Evolutionary conservation across 148 eudicot species (phyloP), one percentile per base, ranked within the genome.

Genomic region (Rhododendron molle): DNA sequence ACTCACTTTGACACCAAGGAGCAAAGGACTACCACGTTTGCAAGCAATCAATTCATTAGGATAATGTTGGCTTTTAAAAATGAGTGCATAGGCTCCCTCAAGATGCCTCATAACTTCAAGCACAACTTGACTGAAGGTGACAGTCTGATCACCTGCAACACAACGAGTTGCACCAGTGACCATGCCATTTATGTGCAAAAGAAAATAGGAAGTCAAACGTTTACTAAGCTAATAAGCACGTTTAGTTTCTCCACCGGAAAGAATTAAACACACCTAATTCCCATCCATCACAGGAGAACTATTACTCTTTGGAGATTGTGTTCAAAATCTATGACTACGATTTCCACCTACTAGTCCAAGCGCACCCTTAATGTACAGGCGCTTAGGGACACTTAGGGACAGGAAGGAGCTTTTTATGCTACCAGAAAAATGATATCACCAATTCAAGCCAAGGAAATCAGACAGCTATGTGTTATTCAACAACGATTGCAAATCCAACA

Each of bases 51-150:
- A 88, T 89, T 97, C 99, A 90, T 97, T 95, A 43, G 98, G 99
- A 89, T 95, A 95, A 86, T 93, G 98, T 34, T 91, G 89, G 84
- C 99, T 97, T 93, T 97, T 97, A 76, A 97, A 97, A 83, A 95
- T 93, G 32, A 97, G 99, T 78, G 99, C 99, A 93, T 95, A 97
- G 60, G 99, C 98, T 89, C 99, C 98, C 86, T 97, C 98, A 69
- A 97, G 98, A 90, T 95, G 98, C 90, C 98, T 92, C 96, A 97
- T 95, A 87, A 95, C 99, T 91, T 97, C 99, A 85, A 95, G 95
- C 83, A 97, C 99, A 90, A 97, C 98, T 89, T 94, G 91, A 89
- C 91, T 90, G 87, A 97, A 97, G 85, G 96, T 93, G 83, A 94
- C 90, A 86, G 87, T 90, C 83, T 91, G 90, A 87, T 92, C 98